A percentile compares a stretch with the other conserved stretches of the same genome.
Evolutionary conservation across 2,329 filamentous ascomycete genomes (phyloP).

Genomic region (Periglandula ipomoeae): DNA sequence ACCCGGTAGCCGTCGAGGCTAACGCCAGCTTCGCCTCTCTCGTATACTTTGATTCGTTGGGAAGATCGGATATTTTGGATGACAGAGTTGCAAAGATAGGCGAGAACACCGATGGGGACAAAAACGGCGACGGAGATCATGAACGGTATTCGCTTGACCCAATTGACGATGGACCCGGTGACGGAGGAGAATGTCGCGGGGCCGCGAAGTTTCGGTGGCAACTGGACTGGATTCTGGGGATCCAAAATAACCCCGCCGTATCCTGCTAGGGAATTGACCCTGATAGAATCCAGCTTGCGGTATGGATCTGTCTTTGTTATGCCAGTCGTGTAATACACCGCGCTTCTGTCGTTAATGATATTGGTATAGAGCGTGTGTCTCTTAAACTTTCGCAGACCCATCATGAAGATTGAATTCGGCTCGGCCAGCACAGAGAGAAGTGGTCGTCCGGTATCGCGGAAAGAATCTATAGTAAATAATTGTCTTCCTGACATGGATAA

Average conservation of each 20-base stretch:
- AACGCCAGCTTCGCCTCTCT: conserved; percentile 59
- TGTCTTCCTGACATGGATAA: conserved; percentile 79
- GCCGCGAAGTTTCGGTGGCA: conserved; percentile 26
- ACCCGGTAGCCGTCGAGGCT: conserved; percentile 64
- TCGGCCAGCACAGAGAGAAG: conserved; percentile 77
- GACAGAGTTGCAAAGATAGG: conserved; percentile 66
- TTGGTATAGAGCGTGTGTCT: conserved; percentile 76
- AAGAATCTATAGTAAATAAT: conserved; percentile 78
- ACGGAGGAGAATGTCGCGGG: conserved; percentile 23
- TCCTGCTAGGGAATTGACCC: conserved; percentile 63
- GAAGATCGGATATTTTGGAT: conserved; percentile 69
- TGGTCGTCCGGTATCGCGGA: conserved; percentile 73
- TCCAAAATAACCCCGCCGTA: conserved; percentile 73
- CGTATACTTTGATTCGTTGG: conserved; percentile 67
- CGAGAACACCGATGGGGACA: conserved; percentile 60
- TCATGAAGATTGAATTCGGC: conserved; percentile 75
- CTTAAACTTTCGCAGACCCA: conserved; percentile 66
- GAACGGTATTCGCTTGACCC: conserved; percentile 50
- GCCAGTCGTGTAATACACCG: conserved; percentile 73
- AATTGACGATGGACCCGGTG: conserved; percentile 21
- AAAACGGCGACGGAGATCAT: conserved; percentile 58
- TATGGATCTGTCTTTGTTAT: conserved; percentile 75
- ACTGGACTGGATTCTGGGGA: conserved; percentile 48
- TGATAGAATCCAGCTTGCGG: conserved; percentile 54
- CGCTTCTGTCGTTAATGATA: conserved; percentile 74